phyloP scores from a whole-genome alignment of 768 basidiomycete species.

The Galerina sulciceps region DNA sequence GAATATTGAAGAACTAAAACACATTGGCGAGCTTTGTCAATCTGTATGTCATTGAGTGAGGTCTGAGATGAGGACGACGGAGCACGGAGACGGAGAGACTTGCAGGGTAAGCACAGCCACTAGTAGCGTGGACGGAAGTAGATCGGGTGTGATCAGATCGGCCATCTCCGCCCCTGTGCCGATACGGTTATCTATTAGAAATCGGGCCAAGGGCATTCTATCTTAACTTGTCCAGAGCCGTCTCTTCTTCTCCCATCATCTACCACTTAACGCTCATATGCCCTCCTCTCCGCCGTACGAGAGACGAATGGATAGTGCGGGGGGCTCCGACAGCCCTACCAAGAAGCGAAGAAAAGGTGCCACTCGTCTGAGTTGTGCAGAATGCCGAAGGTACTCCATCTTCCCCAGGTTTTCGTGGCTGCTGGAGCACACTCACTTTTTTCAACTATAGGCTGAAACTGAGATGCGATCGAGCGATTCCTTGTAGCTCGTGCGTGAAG shows the following conservation, averaged over 20 bases:
- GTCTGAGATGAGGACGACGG: background rate
- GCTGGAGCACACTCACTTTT: background rate
- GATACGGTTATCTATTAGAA: slow-evolving; percentile 24
- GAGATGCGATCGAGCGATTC: slow-evolving; percentile 76
- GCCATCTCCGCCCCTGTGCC: slow-evolving; percentile 24
- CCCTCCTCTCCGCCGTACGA: slow-evolving; percentile 36
- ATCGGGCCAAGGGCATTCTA: slow-evolving; percentile 20
- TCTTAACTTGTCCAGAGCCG: slow-evolving; percentile 10
- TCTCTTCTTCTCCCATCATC: slow-evolving; percentile 29
- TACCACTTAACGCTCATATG: slow-evolving; percentile 33
- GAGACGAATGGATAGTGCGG: slow-evolving; percentile 26
- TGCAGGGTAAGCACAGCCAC: slow-evolving; percentile 23
- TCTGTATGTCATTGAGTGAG: background rate
- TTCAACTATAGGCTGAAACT: slow-evolving; percentile 56
- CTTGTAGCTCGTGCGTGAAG: slow-evolving; percentile 82
- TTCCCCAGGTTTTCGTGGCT: background rate
- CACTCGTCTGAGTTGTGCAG: slow-evolving; percentile 78
- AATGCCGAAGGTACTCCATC: slow-evolving; percentile 66
- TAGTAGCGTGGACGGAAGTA: slow-evolving; percentile 15
- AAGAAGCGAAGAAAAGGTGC: slow-evolving; percentile 75
- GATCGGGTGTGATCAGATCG: slow-evolving; percentile 21
- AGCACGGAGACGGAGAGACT: background rate
- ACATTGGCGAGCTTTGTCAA: background rate
- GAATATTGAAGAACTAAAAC: too few species aligned
- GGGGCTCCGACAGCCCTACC: slow-evolving; percentile 31